Base-by-base conservation (phyloP, 176 grass and related monocot species). In the Lolium multiflorum region DNA sequence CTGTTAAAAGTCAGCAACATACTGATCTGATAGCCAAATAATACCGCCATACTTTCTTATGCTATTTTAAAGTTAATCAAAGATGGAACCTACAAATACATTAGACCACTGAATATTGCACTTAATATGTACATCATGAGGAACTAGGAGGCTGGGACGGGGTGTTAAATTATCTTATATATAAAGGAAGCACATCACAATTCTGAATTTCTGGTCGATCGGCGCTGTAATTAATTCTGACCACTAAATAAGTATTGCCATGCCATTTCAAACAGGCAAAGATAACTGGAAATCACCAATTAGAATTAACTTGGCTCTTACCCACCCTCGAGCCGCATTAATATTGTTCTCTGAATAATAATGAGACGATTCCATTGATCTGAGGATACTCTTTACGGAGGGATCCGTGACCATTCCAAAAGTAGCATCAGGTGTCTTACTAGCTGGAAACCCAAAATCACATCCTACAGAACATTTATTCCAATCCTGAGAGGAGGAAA, bases 301-400 rank as follows among this genome's bases (percentile, higher is more conserved):
- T 43, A 89, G 61, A 87, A 84, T 75, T 72, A 86, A 95, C 84
- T 56, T 86, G 83, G 83, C 92, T 91, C 94, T 96, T 92, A 98
- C 93, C 97, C 92, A 98, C 97, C 97, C 88, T 94, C 92, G 90
- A 80, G 94, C 97, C 50, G 84, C 60, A 25, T 88, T 76, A 88
- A 95, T 88, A 48, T 85, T 91, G 81, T 98, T 98, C 84, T 96
- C 94, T 57, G 92, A 83, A 90, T 98, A 98, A 79, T 98, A 98
- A 31, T 96, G 97, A 48, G 97, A 92, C 71, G 97, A 98, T 89
- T 98, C 97, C 97, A 98, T 98, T 28, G 97, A 98, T 79, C 97
- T 91, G 38, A 98, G 76, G 47, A 98, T 90, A 76, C 82, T 82
- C 35, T 89, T 81, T 82, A 91, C 46, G 1, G 74, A 86, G 64